Evolutionary conservation across 2,329 filamentous ascomycete species (phyloP).

Genomic region (Xylaria multiplex): DNA sequence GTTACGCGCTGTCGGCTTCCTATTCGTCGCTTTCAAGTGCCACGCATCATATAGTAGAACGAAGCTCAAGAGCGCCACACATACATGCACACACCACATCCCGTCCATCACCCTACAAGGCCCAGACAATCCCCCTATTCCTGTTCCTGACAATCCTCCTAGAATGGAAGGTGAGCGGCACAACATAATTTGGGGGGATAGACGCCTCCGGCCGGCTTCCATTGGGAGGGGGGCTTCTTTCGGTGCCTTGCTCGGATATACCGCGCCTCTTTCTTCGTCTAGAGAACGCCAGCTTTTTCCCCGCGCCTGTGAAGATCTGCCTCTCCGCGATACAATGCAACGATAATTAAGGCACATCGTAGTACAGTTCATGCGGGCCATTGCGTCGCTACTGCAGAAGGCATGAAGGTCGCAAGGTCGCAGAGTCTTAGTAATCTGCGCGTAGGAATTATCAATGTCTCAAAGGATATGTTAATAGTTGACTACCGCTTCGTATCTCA

Average conservation of each 20-base stretch:
- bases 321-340: conserved; percentile 25
- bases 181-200: conserved; percentile 31
- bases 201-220: conserved; percentile 19
- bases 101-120: conserved; percentile 23
- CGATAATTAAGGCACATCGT: conserved; percentile 11
- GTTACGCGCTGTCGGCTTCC: conserved; percentile 25
- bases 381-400: conserved; percentile 9
- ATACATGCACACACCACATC: conserved; percentile 6
- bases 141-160: conserved; percentile 34
- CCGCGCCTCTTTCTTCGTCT: conserved; percentile 7
- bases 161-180: conserved; percentile 24
- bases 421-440: conserved; percentile 5
- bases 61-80: conserved; percentile 16
- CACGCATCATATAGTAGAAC: conserved; percentile 23
- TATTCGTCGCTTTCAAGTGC: conserved; percentile 26
- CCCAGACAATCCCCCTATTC: conserved; percentile 21
- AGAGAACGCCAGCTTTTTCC: conserved; percentile 12
- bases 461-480: conserved; percentile 9
- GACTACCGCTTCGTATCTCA: conserved; percentile 13
- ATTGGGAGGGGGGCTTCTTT: conserved; percentile 2
- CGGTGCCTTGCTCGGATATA: conserved; percentile 25
- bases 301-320: conserved; percentile 24
- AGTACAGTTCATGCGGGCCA: conserved; percentile 22
- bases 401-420: conserved; percentile 24
- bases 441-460: neutral